Conservation (phyloP, 352 stramenopile species). For the Phytopythium chamaehyphon region DNA sequence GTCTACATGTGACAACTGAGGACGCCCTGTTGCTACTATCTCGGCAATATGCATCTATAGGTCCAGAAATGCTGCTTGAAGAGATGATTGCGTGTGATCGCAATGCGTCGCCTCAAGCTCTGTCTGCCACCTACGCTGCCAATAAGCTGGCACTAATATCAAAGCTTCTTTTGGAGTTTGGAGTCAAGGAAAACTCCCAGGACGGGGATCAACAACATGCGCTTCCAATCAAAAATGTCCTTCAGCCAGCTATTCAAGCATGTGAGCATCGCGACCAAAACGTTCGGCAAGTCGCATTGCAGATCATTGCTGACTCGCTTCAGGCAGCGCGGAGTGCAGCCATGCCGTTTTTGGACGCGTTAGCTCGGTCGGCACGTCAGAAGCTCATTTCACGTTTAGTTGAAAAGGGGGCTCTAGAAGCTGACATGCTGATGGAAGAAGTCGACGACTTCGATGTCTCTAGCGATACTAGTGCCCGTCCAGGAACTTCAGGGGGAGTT, state of each 20-base stretch:
- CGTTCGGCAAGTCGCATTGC: conserved; percentile 55
- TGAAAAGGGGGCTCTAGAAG: conserved; percentile 61
- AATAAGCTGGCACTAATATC: conserved; percentile 74
- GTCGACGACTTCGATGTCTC: conserved; percentile 75
- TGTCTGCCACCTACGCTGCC: conserved; percentile 50
- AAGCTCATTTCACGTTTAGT: conserved; percentile 84
- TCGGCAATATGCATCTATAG: conserved; percentile 49
- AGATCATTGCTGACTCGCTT: conserved; percentile 68
- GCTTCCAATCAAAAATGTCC: conserved; percentile 58
- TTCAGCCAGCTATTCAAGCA: conserved; percentile 61
- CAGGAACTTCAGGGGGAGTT: conserved; percentile 47
- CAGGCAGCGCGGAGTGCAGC: conserved; percentile 48
- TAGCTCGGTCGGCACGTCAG: conserved; percentile 58
- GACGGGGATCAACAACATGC: conserved; percentile 1
- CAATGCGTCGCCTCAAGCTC: conserved; percentile 41
- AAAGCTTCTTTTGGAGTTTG: conserved; percentile 78
- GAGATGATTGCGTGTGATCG: conserved; percentile 69
- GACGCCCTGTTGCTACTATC: conserved; percentile 71
- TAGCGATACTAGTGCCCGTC: conserved; percentile 24
- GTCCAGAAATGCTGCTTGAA: conserved; percentile 66
- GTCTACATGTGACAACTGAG: conserved; percentile 66
- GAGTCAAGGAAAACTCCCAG: conserved; percentile 42
- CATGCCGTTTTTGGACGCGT: conserved; percentile 67
- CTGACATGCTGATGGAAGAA: conserved; percentile 82
- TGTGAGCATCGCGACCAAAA: conserved; percentile 72